These are phyloP conservation scores for Entoloma clypeatum DNA, from an alignment of 1,284 basidiomycete genomes.

Conservation along the genomic window DNA sequence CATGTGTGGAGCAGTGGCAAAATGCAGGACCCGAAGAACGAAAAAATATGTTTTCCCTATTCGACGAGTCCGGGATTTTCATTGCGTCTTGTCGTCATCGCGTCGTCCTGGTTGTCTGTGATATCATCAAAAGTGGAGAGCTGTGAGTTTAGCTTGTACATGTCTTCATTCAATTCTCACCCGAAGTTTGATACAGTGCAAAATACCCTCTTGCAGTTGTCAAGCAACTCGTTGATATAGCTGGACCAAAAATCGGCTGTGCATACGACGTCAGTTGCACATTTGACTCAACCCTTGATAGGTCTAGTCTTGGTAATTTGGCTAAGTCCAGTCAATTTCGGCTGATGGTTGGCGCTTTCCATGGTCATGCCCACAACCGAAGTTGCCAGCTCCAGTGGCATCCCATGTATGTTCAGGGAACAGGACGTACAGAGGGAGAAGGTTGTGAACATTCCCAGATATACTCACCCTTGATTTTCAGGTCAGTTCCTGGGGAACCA, in stretches of 20 bases:
- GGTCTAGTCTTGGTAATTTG: conserved; percentile 13
- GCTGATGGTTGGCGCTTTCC: conserved; percentile 30
- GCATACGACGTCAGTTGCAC: conserved; percentile 28
- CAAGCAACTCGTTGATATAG: conserved; percentile 21
- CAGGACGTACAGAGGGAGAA: conserved; percentile 32
- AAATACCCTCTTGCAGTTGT: conserved; percentile 34
- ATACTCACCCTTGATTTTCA: conserved; percentile 25
- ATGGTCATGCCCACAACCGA: conserved; percentile 34
- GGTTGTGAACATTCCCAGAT: conserved; percentile 27
- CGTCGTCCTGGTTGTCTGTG: conserved; percentile 12
- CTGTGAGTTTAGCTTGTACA: conserved; percentile 13
- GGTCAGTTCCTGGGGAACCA: conserved; percentile 7
- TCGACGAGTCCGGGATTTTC: conserved; percentile 20
- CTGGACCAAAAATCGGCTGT: conserved; percentile 22
- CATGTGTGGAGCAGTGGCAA: conserved; percentile 16
- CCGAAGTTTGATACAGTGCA: conserved; percentile 20
- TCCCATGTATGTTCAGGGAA: conserved; percentile 27
- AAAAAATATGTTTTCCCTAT: conserved; percentile 21
- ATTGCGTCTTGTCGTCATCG: conserved; percentile 19
- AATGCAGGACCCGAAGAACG: conserved; percentile 20
- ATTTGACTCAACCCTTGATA: conserved; percentile 18
- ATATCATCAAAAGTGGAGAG: conserved; percentile 26
- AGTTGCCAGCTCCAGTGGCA: conserved; percentile 31
- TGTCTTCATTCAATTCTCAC: neutral
- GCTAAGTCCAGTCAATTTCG: conserved; percentile 7